These are phyloP conservation scores for Moesziomyces sp. DNA, from an alignment of 1,284 basidiomycete genomes.

Conservation along the genomic window DNA sequence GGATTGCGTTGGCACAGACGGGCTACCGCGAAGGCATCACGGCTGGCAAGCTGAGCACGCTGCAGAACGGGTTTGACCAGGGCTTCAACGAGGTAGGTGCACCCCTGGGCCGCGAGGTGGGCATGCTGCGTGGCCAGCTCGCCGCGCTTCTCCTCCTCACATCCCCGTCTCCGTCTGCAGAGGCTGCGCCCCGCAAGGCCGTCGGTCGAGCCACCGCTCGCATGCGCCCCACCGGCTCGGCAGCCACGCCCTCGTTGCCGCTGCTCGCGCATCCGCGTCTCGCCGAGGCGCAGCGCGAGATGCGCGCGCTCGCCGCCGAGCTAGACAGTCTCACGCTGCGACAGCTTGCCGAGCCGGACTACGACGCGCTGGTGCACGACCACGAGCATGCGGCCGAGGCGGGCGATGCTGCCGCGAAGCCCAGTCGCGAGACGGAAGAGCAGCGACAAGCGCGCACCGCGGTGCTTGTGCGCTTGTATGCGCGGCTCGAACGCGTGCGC, in stretches of 20 bases:
- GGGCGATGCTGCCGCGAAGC: neutral
- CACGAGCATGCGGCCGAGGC: conserved; percentile 32
- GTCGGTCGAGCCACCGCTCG: conserved; percentile 2
- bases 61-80: conserved; percentile 83
- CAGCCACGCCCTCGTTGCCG: conserved; percentile 4
- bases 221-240: neutral
- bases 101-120: conserved; percentile 79
- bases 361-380: conserved; percentile 54
- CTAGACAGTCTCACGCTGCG: conserved; percentile 21
- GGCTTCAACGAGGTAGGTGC: conserved; percentile 79
- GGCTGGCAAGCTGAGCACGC: conserved; percentile 80
- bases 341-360: conserved; percentile 42
- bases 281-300: conserved; percentile 12
- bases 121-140: conserved; percentile 76
- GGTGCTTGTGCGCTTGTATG: conserved; percentile 7
- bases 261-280: conserved; percentile 10
- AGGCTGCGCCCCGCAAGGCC: conserved; percentile 2
- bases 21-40: conserved; percentile 89
- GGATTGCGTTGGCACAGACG: conserved; percentile 70
- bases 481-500: conserved; percentile 13
- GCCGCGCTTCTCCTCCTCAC: conserved; percentile 73
- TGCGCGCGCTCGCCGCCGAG: conserved; percentile 12
- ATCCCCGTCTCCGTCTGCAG: neutral
- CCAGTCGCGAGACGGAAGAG: conserved; percentile 16
- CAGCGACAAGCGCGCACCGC: conserved; percentile 8